phyloP scores from a whole-genome alignment of 2,329 filamentous ascomycete genomes.

The Fusarium gaditjirri region DNA sequence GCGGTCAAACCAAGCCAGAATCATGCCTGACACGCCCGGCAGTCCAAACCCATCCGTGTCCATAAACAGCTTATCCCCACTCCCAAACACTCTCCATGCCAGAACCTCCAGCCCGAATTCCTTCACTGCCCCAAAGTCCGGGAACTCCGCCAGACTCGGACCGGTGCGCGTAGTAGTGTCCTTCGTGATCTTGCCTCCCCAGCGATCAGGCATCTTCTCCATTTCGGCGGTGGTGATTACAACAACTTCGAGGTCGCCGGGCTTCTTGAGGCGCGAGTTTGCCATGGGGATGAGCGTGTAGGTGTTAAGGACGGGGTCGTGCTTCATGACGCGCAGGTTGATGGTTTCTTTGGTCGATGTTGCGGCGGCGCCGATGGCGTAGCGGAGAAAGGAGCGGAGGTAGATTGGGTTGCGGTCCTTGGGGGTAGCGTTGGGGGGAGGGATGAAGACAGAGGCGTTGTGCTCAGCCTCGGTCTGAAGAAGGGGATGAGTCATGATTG shows the following conservation, averaged over 20 bases:
- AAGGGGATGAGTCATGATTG: background rate
- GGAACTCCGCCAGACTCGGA: rapidly evolving
- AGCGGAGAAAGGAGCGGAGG: background rate
- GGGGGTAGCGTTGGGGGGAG: background rate
- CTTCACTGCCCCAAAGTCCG: rapidly evolving
- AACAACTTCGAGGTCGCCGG: background rate
- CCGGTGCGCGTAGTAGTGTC: rapidly evolving
- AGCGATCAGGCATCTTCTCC: background rate
- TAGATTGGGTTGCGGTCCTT: background rate
- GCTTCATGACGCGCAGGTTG: background rate
- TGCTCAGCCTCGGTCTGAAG: background rate
- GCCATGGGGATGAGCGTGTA: background rate
- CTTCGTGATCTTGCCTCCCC: background rate
- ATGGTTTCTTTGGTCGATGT: background rate
- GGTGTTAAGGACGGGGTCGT: background rate
- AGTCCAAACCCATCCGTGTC: background rate
- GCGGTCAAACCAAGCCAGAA: background rate
- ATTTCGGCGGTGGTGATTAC: background rate
- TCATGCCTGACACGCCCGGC: rapidly evolving
- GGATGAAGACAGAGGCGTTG: background rate
- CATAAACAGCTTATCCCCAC: background rate
- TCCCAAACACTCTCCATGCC: background rate
- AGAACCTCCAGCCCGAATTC: background rate
- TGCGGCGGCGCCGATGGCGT: background rate
- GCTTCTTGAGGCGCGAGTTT: rapidly evolving